phyloP scores from a whole-genome alignment of 192 early-diverging fungal genomes.

The Cladochytrium replicatum region DNA sequence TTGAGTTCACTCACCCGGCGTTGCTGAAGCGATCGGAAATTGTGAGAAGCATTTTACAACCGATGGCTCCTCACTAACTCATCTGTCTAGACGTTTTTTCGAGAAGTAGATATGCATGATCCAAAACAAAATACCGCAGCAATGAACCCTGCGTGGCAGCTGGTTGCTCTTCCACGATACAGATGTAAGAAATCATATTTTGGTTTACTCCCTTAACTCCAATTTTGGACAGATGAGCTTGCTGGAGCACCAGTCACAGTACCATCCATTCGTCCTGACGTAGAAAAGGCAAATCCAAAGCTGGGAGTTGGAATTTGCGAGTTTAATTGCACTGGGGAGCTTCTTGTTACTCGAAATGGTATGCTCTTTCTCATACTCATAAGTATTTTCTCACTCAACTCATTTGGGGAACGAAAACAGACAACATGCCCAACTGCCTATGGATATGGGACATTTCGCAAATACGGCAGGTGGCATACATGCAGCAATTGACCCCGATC shows the following conservation, averaged over 20 bases:
- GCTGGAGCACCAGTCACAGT: constrained; percentile 46
- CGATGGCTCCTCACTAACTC: background rate
- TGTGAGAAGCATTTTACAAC: no score
- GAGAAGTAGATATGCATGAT: no score
- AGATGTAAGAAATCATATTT: constrained; percentile 24
- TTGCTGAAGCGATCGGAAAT: constrained; percentile 18
- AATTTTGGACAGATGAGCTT: constrained; percentile 36
- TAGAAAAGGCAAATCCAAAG: constrained; percentile 61
- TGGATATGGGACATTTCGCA: constrained; percentile 65
- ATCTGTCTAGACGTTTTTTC: background rate
- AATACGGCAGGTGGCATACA: constrained; percentile 35
- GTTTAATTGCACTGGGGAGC: constrained; percentile 52
- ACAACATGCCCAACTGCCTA: constrained; percentile 60
- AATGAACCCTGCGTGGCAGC: background rate
- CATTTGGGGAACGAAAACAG: constrained; percentile 25
- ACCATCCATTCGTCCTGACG: constrained; percentile 43
- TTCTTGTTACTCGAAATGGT: constrained; percentile 63
- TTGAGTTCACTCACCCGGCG: constrained; percentile 50
- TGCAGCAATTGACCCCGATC: constrained; percentile 52
- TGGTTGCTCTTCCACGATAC: constrained; percentile 11
- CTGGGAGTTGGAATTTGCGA: constrained; percentile 57
- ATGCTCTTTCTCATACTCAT: constrained; percentile 8
- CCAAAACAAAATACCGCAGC: no score
- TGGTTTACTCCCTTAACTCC: background rate
- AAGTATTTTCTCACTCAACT: constrained; percentile 2